Evolutionary conservation across 352 stramenopile genomes (phyloP).

Genomic region (Phytopythium chamaehyphon): DNA sequence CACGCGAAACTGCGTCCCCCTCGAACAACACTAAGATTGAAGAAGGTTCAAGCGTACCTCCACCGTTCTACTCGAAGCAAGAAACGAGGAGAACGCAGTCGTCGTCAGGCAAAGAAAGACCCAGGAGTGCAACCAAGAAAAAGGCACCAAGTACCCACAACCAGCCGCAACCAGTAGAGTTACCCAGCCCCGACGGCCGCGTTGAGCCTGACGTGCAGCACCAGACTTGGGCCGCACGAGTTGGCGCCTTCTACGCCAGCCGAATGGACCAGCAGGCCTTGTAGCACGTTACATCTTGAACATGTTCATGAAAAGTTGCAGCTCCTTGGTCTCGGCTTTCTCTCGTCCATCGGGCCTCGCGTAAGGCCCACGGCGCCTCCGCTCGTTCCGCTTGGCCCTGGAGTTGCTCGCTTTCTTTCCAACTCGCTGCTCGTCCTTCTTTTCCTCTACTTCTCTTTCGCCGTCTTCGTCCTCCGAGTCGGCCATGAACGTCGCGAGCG

Average conservation of each 20-base stretch:
- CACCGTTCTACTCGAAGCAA: conserved; percentile 1
- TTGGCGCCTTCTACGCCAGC: conserved; percentile 48
- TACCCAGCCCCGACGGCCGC: conserved; percentile 4
- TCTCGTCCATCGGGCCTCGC: conserved; percentile 5
- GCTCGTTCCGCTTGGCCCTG: neutral
- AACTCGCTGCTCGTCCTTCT: conserved; percentile 8
- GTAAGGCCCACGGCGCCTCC: conserved; percentile 24
- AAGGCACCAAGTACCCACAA: no score
- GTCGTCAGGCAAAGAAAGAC: no score
- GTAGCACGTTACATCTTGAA: conserved; percentile 30
- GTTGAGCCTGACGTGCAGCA: conserved; percentile 31
- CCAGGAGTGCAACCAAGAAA: no score
- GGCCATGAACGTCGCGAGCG: conserved; percentile 72
- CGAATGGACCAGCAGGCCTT: conserved; percentile 6
- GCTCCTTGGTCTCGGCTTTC: conserved; percentile 30
- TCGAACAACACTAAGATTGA: neutral
- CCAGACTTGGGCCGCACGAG: conserved; percentile 50
- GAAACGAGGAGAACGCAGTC: conserved; percentile 3
- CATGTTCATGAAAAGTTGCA: conserved; percentile 55
- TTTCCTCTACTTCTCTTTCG: conserved; percentile 7
- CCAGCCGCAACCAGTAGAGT: neutral
- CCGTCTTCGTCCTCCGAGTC: conserved; percentile 47
- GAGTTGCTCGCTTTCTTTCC: conserved; percentile 4
- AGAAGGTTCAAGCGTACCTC: neutral
- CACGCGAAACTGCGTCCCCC: neutral